These are phyloP conservation scores for Pythium phragmiticola DNA, from an alignment of 352 stramenopile species.

Conservation along the genomic window DNA sequence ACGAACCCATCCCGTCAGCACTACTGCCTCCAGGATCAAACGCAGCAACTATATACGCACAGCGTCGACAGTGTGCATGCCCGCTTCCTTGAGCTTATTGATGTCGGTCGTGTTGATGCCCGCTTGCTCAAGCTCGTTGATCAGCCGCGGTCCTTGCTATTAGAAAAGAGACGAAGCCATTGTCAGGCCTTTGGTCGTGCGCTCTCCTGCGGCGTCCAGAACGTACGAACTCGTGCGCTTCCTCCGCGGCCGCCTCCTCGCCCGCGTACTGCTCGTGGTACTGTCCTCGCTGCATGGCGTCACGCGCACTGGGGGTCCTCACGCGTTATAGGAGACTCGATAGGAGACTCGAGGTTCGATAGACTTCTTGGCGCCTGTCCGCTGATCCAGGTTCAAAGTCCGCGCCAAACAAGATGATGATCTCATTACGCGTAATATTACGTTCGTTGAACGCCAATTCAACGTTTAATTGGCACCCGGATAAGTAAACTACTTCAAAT, in stretches of 20 bases:
- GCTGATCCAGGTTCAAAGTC: slow-evolving; percentile 21
- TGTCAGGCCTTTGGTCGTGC: background rate
- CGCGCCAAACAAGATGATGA: slow-evolving; percentile 23
- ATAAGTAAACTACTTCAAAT: slow-evolving; percentile 20
- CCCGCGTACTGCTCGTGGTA: slow-evolving; percentile 50
- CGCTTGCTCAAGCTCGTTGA: slow-evolving; percentile 93
- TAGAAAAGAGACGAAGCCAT: background rate
- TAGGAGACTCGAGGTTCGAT: background rate
- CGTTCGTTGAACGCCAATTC: slow-evolving; percentile 15
- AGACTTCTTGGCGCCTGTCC: slow-evolving; percentile 19
- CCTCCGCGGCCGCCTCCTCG: slow-evolving; percentile 32
- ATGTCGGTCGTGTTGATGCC: slow-evolving; percentile 97
- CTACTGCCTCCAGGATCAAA: background rate
- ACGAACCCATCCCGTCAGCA: background rate
- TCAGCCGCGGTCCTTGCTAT: slow-evolving; percentile 76
- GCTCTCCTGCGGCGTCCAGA: background rate
- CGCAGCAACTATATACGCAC: slow-evolving; percentile 37
- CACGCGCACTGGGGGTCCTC: background rate
- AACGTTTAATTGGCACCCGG: slow-evolving; percentile 19
- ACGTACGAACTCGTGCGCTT: slow-evolving; percentile 44
- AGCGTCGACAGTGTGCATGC: slow-evolving; percentile 98
- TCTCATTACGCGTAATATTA: slow-evolving; percentile 21
- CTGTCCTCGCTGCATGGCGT: slow-evolving; percentile 32
- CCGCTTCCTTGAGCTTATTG: slow-evolving; percentile 97
- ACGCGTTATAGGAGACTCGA: background rate